Percentiles rank a stretch among this genome's conserved stretches.
Conservation (phyloP, 2,329 filamentous ascomycete species). For the Coniochaeta ligniaria region DNA sequence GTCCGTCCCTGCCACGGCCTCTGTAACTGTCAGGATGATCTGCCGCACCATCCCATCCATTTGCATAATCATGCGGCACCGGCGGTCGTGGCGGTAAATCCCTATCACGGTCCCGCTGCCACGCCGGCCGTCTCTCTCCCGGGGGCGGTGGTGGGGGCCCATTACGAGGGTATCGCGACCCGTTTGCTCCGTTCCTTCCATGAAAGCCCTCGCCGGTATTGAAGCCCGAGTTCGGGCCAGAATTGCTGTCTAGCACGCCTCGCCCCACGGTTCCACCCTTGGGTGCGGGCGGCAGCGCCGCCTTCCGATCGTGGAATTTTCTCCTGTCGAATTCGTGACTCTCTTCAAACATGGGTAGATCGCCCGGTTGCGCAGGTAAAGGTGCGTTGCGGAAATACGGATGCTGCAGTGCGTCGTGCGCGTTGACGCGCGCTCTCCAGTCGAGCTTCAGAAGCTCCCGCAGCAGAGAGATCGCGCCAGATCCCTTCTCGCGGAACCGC, state of each 20-base stretch:
- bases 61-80: constrained; percentile 30
- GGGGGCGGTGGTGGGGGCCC: constrained; percentile 21
- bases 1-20: constrained; percentile 23
- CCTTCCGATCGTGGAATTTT: constrained; percentile 81
- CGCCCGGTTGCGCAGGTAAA: constrained; percentile 71
- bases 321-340: constrained; percentile 94
- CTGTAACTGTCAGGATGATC: constrained; percentile 34
- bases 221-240: constrained; percentile 42
- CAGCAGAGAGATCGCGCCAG: constrained; percentile 70
- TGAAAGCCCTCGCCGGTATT: constrained; percentile 44
- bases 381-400: constrained; percentile 81
- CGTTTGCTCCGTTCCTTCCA: constrained; percentile 39
- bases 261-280: constrained; percentile 86
- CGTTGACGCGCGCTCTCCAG: constrained; percentile 84
- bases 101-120: constrained; percentile 38
- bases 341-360: constrained; percentile 88
- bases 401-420: constrained; percentile 86
- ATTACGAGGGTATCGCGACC: constrained; percentile 33
- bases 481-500: constrained; percentile 70
- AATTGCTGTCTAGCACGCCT: constrained; percentile 40
- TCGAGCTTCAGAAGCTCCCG: constrained; percentile 80
- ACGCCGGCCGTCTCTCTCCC: constrained; percentile 38
- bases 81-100: constrained; percentile 41
- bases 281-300: constrained; percentile 79
- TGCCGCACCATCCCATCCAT: constrained; percentile 24